These are phyloP conservation scores for Phytophthora pistaciae DNA, from an alignment of 352 stramenopile genomes.

Conservation along the genomic window DNA sequence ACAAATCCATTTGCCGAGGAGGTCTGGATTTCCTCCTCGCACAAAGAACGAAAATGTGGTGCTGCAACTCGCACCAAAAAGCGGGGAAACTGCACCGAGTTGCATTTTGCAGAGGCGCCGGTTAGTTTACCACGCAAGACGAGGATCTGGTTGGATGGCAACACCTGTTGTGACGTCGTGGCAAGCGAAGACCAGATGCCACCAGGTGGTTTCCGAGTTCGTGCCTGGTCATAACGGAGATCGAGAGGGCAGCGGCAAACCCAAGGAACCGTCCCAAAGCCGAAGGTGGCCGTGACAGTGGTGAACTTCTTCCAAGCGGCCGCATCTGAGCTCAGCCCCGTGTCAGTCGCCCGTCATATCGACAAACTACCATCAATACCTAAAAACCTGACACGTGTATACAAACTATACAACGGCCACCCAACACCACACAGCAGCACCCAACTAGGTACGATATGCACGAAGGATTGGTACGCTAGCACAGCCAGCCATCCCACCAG, in stretches of 20 bases:
- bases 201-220: slow-evolving; percentile 31
- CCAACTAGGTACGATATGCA: too few species aligned
- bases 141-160: slow-evolving; percentile 11
- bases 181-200: slow-evolving; percentile 23
- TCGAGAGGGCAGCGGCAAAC: background rate
- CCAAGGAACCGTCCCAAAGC: background rate
- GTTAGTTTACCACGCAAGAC: slow-evolving; percentile 17
- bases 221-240: slow-evolving; percentile 8
- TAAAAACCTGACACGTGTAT: too few species aligned
- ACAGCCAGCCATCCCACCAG: too few species aligned
- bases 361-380: too few species aligned
- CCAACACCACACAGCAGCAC: background rate
- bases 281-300: slow-evolving; percentile 1
- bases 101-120: background rate
- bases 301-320: background rate
- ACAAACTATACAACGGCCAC: too few species aligned
- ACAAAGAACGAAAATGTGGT: background rate
- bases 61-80: background rate
- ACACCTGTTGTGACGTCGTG: slow-evolving; percentile 17
- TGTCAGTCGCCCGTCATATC: background rate
- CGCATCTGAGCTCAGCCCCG: too few species aligned
- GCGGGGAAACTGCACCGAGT: background rate
- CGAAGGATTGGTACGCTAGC: too few species aligned
- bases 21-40: background rate
- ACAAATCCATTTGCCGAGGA: background rate